Base-by-base conservation (phyloP, 176 grass and related monocot species). In the Bonia amplexicaulis region DNA sequence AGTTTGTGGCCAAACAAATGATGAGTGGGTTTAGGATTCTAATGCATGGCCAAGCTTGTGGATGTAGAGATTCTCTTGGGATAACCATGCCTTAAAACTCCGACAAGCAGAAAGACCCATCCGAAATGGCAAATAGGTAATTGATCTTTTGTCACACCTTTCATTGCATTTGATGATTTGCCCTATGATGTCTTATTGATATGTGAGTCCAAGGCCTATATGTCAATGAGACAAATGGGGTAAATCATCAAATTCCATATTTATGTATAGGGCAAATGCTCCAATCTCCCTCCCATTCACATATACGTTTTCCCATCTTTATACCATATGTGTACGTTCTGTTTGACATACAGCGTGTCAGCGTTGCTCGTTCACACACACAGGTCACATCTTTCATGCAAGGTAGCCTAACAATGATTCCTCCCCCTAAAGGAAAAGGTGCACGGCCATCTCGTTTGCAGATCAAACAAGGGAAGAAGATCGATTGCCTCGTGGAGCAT, bases 381-480 rank as follows among this genome's bases (percentile, higher is more conserved):
- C 20, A 12, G 69, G 85, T 87, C 84, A 87, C 85, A 55, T 90
- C 89, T 90, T 87, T 79, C 85, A 74, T 75, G 79, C 80, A 74
- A 74, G 74, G 48, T 87, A 79, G 74, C 22, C 60, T 78, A 26
- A 26, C 85, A 87, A 90, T 84, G 74, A 87, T 90, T 90, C 68
- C 52, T 80, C 45, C 29, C n/a, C 60, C 71, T 33, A 65, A 87
- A 80, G 80, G 72, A 62, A 68, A 63, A 79, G 51, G 29, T 19
- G 47, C 26, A 59, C 51, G 67, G 42, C 39, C 66, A 73, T 79
- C 73, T 39, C 17, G 22, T 66, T 51, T 63, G 63, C 71, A 82
- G 25, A 82, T 90, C 63, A 71, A 84, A 73, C 74, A 54, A 65
- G 74, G 66, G 64, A 61, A 39, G 7, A 20, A 53, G 6, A 6